phyloP scores from a whole-genome alignment of 495 filamentous ascomycete species.

The Poronia punctata region DNA sequence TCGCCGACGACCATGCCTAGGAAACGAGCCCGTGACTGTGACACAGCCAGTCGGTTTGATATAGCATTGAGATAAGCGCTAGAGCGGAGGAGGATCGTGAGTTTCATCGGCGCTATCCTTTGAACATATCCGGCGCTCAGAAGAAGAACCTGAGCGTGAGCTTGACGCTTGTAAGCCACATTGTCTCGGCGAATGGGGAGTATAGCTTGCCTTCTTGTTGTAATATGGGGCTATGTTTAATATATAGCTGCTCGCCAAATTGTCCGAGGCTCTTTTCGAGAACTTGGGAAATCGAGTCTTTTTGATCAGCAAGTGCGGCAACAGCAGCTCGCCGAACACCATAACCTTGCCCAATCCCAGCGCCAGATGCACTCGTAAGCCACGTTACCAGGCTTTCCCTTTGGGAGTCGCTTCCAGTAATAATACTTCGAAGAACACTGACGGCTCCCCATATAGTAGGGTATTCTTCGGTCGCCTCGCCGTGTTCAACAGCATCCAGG shows the following conservation, averaged over 20 bases:
- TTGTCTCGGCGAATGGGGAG: neutral
- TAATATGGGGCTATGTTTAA: constrained; percentile 71
- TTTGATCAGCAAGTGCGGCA: constrained; percentile 48
- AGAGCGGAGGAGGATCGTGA: constrained; percentile 61
- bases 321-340: constrained; percentile 61
- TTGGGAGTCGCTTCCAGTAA: constrained; percentile 28
- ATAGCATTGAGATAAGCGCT: constrained; percentile 66
- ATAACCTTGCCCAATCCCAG: constrained; percentile 56
- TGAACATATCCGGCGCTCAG: constrained; percentile 70
- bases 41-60: constrained; percentile 77
- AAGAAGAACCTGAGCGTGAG: constrained; percentile 71
- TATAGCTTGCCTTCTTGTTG: constrained; percentile 74
- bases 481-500: constrained; percentile 30
- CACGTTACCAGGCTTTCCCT: constrained; percentile 57
- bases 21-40: constrained; percentile 67
- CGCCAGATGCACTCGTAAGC: constrained; percentile 58
- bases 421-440: constrained; percentile 32
- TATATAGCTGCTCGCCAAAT: constrained; percentile 81
- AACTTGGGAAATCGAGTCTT: constrained; percentile 46
- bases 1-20: constrained; percentile 88
- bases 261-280: constrained; percentile 60
- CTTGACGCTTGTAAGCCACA: constrained; percentile 36
- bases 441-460: constrained; percentile 42
- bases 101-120: constrained; percentile 48
- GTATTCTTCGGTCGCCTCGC: constrained; percentile 24